Base-by-base conservation (phyloP, 2,329 filamentous ascomycete species). In the Fusarium sp. region DNA sequence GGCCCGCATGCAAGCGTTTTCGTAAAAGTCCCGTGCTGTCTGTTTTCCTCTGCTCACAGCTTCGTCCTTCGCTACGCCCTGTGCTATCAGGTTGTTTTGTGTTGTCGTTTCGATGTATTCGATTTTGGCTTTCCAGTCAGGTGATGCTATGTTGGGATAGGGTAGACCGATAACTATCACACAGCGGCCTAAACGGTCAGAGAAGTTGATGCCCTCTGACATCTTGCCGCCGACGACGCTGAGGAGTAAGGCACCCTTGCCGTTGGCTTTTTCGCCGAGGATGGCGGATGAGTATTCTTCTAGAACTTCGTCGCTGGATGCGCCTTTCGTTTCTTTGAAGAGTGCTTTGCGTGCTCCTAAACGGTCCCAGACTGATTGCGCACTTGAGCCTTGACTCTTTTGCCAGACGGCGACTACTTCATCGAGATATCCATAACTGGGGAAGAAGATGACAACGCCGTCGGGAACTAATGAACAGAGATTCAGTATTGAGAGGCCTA, bases 161-260 rank as follows among this genome's bases (percentile, higher is more conserved):
- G 96, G 96, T 6, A 99, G 83, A 0, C 96, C 96, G 16, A 98
- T 89, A n/a, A 98, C 92, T 16, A 97, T 84, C 11, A 99, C 94
- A 57, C 93, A 95, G 27, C 96, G 90, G 2, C 96, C 96, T 1
- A 99, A 89, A 5, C 87, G 86, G 81, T 99, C 95, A 1, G 93
- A 95, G 82, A 99, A 99, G 81, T 99, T 99, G 83, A 99, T 99
- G 71, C 96, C 96, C 81, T 99, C 96, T 62, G 93, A 97, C 82
- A 99, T 91, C 73, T 95, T 97, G 16, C 96, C 96, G 58, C 95
- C 95, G 5, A 99, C 91, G 5, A 99, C 95, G 57, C 94, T 95
- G 27, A 99, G 87, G 0, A 99, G 87, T 0, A 98, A 82, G 0
- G 92, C 95, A 0, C 95, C 95, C 50, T 87, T 76, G 7, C 66